phyloP scores from a whole-genome alignment of 1,284 basidiomycete genomes.

The Heterobasidion irregulare region DNA sequence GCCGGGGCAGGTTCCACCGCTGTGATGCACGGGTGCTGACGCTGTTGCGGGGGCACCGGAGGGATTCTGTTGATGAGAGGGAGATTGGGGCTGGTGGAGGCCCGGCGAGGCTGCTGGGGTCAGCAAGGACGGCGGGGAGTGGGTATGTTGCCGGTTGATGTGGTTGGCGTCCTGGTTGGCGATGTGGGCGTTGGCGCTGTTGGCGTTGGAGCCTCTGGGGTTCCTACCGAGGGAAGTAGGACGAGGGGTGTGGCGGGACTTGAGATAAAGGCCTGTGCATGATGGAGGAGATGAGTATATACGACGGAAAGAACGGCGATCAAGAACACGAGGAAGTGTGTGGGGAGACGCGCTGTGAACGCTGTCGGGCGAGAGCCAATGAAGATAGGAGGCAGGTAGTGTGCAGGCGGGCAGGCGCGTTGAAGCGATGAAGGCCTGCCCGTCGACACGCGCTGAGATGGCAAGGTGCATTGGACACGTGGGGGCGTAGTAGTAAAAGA shows the following conservation, averaged over 20 bases:
- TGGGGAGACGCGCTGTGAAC: constrained; percentile 18
- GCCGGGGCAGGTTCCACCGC: constrained; percentile 82
- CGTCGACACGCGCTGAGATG: constrained; percentile 12
- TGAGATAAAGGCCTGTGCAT: constrained; percentile 27
- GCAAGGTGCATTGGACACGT: constrained; percentile 16
- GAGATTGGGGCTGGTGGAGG: constrained; percentile 1
- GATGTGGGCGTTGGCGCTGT: constrained; percentile 5
- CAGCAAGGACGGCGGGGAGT: constrained; percentile 21
- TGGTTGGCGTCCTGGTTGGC: neutral
- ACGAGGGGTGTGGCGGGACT: constrained; percentile 27
- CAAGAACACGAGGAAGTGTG: constrained; percentile 10
- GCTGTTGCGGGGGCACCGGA: constrained; percentile 8
- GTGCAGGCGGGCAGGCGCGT: constrained; percentile 10
- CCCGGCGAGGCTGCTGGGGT: constrained; percentile 23
- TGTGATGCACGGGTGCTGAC: constrained; percentile 17
- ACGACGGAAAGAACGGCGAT: constrained; percentile 4
- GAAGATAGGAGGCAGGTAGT: constrained; percentile 9
- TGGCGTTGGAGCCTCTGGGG: constrained; percentile 13
- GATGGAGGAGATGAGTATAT: constrained; percentile 2
- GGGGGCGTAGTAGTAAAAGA: constrained; percentile 14
- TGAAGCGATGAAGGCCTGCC: constrained; percentile 12
- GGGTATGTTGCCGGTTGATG: constrained; percentile 15
- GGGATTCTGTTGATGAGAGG: constrained; percentile 7
- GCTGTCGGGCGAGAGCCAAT: constrained; percentile 10
- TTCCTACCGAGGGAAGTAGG: constrained; percentile 19